Conservation (phyloP, 2,329 filamentous ascomycete species). For the Chrysosporium queenslandicum region DNA sequence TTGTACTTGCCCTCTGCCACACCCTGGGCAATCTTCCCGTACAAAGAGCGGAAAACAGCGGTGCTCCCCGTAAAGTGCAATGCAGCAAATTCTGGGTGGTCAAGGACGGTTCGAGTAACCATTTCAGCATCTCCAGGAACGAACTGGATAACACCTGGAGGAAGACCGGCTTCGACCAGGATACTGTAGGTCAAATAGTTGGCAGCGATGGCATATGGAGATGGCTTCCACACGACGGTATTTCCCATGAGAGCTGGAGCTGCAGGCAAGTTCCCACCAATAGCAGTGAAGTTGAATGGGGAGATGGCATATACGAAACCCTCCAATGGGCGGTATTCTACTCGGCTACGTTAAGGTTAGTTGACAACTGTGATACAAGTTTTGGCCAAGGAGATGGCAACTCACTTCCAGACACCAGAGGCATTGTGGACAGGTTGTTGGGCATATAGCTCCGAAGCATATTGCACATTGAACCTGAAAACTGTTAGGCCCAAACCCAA, state of each 20-base stretch:
- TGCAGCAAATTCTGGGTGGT: slow-evolving; percentile 72
- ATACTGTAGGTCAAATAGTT: slow-evolving; percentile 89
- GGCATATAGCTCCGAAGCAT: slow-evolving; percentile 80
- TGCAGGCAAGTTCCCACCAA: slow-evolving; percentile 74
- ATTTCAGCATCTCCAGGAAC: slow-evolving; percentile 78
- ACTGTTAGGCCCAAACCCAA: not conserved
- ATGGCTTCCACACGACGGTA: slow-evolving; percentile 96
- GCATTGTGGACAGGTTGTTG: slow-evolving; percentile 79
- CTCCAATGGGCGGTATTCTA: slow-evolving; percentile 81
- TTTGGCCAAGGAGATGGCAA: slow-evolving; percentile 5
- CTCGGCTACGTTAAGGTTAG: slow-evolving; percentile 41
- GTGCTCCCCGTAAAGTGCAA: slow-evolving; percentile 94
- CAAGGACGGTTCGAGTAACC: slow-evolving; percentile 67
- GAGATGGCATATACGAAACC: slow-evolving; percentile 92
- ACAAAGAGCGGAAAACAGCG: slow-evolving; percentile 77
- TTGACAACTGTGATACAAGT: slow-evolving; percentile 3
- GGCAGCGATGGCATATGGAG: slow-evolving; percentile 73
- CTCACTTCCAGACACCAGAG: slow-evolving; percentile 72
- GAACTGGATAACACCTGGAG: slow-evolving; percentile 84
- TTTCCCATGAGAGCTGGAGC: slow-evolving; percentile 85
- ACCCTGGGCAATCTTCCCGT: slow-evolving; percentile 72
- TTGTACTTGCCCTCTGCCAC: slow-evolving; percentile 72
- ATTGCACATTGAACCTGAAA: slow-evolving; percentile 71
- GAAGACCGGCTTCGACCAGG: slow-evolving; percentile 80
- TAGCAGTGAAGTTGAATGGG: slow-evolving; percentile 96